These are phyloP conservation scores for Collybia nuda DNA, from an alignment of 768 basidiomycete genomes.

Conservation along the genomic window DNA sequence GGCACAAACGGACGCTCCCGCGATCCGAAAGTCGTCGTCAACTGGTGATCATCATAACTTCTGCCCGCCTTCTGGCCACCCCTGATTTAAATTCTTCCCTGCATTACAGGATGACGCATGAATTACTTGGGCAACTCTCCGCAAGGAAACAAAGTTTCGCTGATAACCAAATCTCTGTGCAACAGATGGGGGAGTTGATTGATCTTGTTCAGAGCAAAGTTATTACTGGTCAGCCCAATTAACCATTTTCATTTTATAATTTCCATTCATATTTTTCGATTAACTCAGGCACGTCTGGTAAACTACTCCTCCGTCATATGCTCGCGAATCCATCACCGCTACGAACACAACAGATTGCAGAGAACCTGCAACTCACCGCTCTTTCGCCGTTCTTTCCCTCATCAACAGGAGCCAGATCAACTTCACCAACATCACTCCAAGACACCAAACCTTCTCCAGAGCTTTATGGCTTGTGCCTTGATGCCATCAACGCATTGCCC, in stretches of 20 bases:
- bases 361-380: slow-evolving; percentile 47
- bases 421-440: background rate
- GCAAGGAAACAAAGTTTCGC: slow-evolving; percentile 51
- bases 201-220: slow-evolving; percentile 65
- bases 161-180: slow-evolving; percentile 57
- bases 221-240: slow-evolving; percentile 61
- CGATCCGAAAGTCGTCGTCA: slow-evolving; percentile 71
- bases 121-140: slow-evolving; percentile 78
- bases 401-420: slow-evolving; percentile 8
- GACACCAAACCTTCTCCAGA: slow-evolving; percentile 25
- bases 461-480: slow-evolving; percentile 54
- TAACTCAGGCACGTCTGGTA: slow-evolving; percentile 71
- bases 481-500: slow-evolving; percentile 67
- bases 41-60: slow-evolving; percentile 61
- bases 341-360: slow-evolving; percentile 41
- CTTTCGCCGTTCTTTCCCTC: slow-evolving; percentile 21
- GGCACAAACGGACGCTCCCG: slow-evolving; percentile 27
- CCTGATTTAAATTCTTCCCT: slow-evolving; percentile 5
- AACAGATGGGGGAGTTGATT: slow-evolving; percentile 75
- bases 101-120: slow-evolving; percentile 89
- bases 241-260: background rate
- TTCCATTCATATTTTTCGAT: slow-evolving; percentile 5
- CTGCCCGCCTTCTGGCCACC: background rate
- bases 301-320: slow-evolving; percentile 71
- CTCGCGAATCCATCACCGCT: slow-evolving; percentile 44